Evolutionary conservation across 805 yeast species (phyloP).

Genomic region (Citeromyces matritensis): DNA sequence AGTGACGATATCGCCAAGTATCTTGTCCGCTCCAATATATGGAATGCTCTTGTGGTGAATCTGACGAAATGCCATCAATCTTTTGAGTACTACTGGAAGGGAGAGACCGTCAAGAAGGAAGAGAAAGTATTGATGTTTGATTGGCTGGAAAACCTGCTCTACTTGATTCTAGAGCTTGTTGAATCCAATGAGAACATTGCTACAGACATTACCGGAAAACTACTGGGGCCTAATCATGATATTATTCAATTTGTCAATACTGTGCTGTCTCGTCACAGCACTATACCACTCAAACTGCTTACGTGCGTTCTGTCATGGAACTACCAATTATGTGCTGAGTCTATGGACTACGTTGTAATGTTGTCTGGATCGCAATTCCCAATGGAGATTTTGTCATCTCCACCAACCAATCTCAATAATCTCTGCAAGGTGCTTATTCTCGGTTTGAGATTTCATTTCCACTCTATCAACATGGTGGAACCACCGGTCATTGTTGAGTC

Average conservation of each 20-base stretch:
- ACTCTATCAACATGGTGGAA: constrained; percentile 15
- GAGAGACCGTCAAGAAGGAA: constrained; percentile 14
- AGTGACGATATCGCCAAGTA: constrained; percentile 70
- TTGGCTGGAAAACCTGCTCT: constrained; percentile 57
- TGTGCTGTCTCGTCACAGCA: too few relatives aligned
- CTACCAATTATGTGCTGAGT: constrained; percentile 46
- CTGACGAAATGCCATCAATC: constrained; percentile 36
- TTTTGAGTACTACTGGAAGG: constrained; percentile 21
- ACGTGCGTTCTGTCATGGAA: too few relatives aligned
- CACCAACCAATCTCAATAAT: constrained; percentile 7
- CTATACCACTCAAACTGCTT: too few relatives aligned
- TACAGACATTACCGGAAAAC: constrained; percentile 19
- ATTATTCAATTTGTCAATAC: constrained; percentile 18
- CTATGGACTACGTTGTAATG: constrained; percentile 30
- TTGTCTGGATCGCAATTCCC: constrained; percentile 7
- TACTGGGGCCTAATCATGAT: neutral
- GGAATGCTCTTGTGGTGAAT: constrained; percentile 42
- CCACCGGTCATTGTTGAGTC: too few relatives aligned
- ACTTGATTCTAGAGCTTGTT: constrained; percentile 52
- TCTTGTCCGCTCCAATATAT: constrained; percentile 67
- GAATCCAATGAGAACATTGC: constrained; percentile 45
- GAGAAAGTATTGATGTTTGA: constrained; percentile 40
- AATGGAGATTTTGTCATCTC: constrained; percentile 7
- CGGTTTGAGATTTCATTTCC: constrained; percentile 24
- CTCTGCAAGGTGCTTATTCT: constrained; percentile 21